Base-by-base conservation (phyloP, 148 eudicot species). In the Nyssa sinensis region DNA sequence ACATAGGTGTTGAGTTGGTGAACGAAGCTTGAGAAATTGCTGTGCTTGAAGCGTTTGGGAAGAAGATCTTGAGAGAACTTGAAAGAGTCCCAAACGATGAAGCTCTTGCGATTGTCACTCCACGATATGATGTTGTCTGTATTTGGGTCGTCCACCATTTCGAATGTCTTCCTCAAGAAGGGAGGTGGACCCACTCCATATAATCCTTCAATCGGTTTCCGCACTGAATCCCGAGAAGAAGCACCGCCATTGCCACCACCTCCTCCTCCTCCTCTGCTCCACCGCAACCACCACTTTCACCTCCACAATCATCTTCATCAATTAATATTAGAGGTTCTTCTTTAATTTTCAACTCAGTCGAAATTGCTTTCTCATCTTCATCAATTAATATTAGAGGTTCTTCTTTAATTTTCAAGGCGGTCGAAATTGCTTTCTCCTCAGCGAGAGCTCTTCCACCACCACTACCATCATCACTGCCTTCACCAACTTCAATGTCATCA, bases 1-100 rank as follows among this genome's bases (percentile, higher is more conserved):
- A 88, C 97, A 74, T 92, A 92, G 73, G 94, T 90, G 64, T 89
- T 89, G 66, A 92, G 94, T 70, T 92, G 97, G 55, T 94, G 89
- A 51, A 92, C 78, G 75, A 92, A 92, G 86, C 90, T 89, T 23
- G 92, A 88, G 84, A 92, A 92, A 79, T 92, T 92, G 77, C 49
- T 77, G 70, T 92, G 97, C 79, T 90, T 92, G 79, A 92, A 92
- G 67, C 81, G 77, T 57, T 81, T 85, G 10, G 94, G 87, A 44
- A 92, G 84, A 79, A 92, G 75, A 67, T 76, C 55, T 30, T 59
- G 31, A 30, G 87, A 81, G 49, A 92, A 86, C 25, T 80, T 77
- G 59, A 82, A 84, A 66, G 81, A 84, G 49, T 92, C 94, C 94
- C 94, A 86, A 25, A 89, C 84, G 16, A 92, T 44, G 34, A 92